Percentiles rank a stretch among this genome's conserved stretches.
Evolutionary conservation across 345 rosid species (phyloP).

Genomic region (Citrus trifoliata): DNA sequence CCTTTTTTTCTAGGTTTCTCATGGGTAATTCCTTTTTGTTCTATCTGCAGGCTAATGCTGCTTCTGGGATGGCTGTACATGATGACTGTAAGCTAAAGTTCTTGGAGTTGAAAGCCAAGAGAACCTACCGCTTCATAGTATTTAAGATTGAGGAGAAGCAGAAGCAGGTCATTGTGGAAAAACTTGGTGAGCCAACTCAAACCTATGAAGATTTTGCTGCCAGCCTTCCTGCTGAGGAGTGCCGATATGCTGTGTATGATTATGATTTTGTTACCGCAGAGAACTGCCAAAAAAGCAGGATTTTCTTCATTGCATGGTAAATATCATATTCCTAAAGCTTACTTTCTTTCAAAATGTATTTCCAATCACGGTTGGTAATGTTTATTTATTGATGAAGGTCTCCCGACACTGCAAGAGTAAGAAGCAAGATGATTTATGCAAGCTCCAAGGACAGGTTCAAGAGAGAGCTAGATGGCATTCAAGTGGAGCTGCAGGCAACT

Average conservation of each 20-base stretch:
- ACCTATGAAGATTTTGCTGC: constrained; percentile 47
- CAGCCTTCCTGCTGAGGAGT: constrained; percentile 50
- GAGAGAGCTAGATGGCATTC: constrained; percentile 59
- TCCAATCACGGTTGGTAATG: not conserved
- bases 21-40: not conserved
- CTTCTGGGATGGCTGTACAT: constrained; percentile 61
- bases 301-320: constrained; percentile 58
- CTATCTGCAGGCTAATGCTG: constrained; percentile 43
- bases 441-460: constrained; percentile 25
- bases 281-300: constrained; percentile 54
- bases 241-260: constrained; percentile 41
- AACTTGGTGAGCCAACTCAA: constrained; percentile 47
- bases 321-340: not conserved
- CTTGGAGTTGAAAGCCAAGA: constrained; percentile 51
- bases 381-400: constrained; percentile 30
- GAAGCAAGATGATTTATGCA: constrained; percentile 69
- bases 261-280: constrained; percentile 57
- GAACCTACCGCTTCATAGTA: constrained; percentile 51
- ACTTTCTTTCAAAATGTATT: not conserved
- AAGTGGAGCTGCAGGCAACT: constrained; percentile 60
- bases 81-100: constrained; percentile 60
- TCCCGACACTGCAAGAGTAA: constrained; percentile 53
- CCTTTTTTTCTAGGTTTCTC: not conserved
- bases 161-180: constrained; percentile 53
- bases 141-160: constrained; percentile 58